Evolutionary conservation across 805 yeast species (phyloP), one percentile per base, ranked within the genome.

Genomic region (Sungouiozyma ichnusensis): DNA sequence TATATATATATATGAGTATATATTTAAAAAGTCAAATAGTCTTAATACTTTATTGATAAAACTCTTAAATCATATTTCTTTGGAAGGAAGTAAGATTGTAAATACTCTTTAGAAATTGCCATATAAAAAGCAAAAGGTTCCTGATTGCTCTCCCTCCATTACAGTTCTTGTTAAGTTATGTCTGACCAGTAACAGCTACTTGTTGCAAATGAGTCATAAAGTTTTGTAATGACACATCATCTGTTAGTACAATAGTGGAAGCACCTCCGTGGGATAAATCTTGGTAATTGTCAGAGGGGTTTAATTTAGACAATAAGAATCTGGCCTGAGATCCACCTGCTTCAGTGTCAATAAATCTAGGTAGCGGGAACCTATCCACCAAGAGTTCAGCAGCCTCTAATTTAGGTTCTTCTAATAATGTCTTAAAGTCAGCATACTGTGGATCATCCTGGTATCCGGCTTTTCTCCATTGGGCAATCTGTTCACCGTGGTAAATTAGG

Each of bases 281-380:
- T 60, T 81, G 78, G 60, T 83, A 82, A 33, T 88, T 81, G 49
- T 84, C 86, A 37, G 95, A 82, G 34, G 98, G 98, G 64, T 94
- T 92, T 63, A 92, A 77, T 66, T 87, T 92, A 20, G 97, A 85
- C 64, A 86, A 79, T 64, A 92, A 73, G 73, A 92, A 92, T 67
- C 99, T 80, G 2, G 97, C 97, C 67, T 92, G 99, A 14, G 97
- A 88, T 43, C 96, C 97, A 55, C 98, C 97, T 54, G 90, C 97
- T 61, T 90, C 97, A 45, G 96, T 86, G 55, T 90, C 95, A 53
- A 92, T 88, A 59, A 90, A 92, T 66, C 98, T 77, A 38, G 99
- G 99, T 58, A 92, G 72, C 54, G 99, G 99, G 78, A 86, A 90
- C 60, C 99, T 76, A 60, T 92, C 97, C 33, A 83, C 77, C 55